Base-by-base conservation (phyloP, 192 early-diverging fungal genomes). In the Backusella westeae region DNA sequence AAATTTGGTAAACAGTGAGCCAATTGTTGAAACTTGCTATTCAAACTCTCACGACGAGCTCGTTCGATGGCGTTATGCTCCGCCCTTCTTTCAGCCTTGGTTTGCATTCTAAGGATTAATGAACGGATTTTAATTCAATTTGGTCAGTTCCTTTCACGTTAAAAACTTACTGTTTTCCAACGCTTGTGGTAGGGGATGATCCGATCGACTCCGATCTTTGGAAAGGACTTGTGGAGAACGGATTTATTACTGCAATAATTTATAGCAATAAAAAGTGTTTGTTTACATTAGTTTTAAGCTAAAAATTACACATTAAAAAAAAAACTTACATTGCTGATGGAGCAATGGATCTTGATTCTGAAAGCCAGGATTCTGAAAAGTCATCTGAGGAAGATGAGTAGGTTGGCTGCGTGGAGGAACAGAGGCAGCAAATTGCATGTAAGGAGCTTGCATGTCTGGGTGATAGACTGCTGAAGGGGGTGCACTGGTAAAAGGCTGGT, bases 31-130 rank as follows among this genome's bases (percentile, higher is more conserved):
- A 95, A 95, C 78, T 92, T 89, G 35, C 81, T 85, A 79, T 95
- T 95, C 34, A 95, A 87, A 32, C 85, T 89, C 83, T 95, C 93
- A 21, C 93, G 90, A 63, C 93, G 83, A 56, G 92, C 92, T 15
- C 93, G 82, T 77, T 95, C 93, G 65, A 92, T 92, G 6, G 92
- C 92, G 75, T 95, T 94, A 80, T 94, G 93, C 34, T 87, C 90
- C n/a, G 93, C 93, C 34, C 93, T 86, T 53, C 72, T 63, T 34
- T 78, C 77, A 53, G 77, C 77, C 38, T 78, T 78, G 26, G 70
- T 46, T 19, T 71, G 70, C 56, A 63, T 63, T 26, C 56, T 63
- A 29, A 63, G 29, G 10, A 3, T 21, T 9, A 56, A 56, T 56
- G n/a, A 21, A 23, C 9, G 3, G 23, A 8, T 29, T 29, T 63